Conservation (phyloP, 176 grass and related monocot genomes). For the Olyra latifolia region DNA sequence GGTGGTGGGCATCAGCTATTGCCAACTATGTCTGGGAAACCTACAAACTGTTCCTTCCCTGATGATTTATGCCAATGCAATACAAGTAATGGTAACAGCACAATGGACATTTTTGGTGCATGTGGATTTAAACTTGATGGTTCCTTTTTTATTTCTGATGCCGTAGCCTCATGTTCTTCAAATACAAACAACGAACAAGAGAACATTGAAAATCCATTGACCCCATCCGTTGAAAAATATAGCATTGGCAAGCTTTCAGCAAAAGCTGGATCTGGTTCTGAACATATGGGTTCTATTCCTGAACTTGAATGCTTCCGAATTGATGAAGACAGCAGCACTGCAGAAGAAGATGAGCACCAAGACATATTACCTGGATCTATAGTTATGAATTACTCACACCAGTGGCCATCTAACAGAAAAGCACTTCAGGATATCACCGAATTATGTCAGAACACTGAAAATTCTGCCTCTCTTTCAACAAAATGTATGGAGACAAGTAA, state of each 20-base stretch:
- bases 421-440: slow-evolving; percentile 61
- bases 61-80: slow-evolving; percentile 39
- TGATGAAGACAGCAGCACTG: slow-evolving; percentile 65
- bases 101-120: slow-evolving; percentile 34
- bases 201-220: slow-evolving; percentile 49
- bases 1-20: slow-evolving; percentile 43
- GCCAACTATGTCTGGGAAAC: slow-evolving; percentile 49
- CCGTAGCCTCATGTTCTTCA: slow-evolving; percentile 40
- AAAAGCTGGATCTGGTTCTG: slow-evolving; percentile 50
- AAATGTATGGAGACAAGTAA: slow-evolving; percentile 33
- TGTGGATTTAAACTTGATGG: slow-evolving; percentile 48
- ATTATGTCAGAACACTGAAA: slow-evolving; percentile 47
- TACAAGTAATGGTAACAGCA: slow-evolving; percentile 30
- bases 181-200: slow-evolving; percentile 30
- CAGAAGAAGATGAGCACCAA: slow-evolving; percentile 58
- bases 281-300: slow-evolving; percentile 53
- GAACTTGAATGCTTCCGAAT: slow-evolving; percentile 77
- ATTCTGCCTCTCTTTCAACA: slow-evolving; percentile 37
- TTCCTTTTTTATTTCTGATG: slow-evolving; percentile 47
- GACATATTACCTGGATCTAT: slow-evolving; percentile 22
- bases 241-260: slow-evolving; percentile 47
- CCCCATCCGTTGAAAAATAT: slow-evolving; percentile 67
- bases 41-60: slow-evolving; percentile 38
- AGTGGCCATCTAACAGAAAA: slow-evolving; percentile 45
- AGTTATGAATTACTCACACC: slow-evolving; percentile 7